Base-by-base conservation (phyloP, 345 rosid genomes). In the Stellera chamaejasme region DNA sequence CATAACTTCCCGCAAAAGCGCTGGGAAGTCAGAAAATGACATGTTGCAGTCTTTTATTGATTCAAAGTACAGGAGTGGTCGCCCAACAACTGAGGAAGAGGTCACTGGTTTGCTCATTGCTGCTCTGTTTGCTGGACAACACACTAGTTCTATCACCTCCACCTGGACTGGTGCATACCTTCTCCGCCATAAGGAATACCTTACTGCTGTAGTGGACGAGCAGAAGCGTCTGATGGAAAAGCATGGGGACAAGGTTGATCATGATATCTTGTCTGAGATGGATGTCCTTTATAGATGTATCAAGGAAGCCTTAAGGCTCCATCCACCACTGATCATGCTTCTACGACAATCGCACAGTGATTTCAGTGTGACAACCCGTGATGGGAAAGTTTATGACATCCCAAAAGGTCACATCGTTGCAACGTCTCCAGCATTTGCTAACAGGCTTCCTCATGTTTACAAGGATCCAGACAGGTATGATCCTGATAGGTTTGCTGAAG, bases 91-190 rank as follows among this genome's bases (percentile, higher is more conserved):
- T 0, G 96, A 93, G 26, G 44, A 81, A 11, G 99, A 93, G 79
- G 77, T 89, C 69, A 87, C 99, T 0, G 99, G 99, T 47, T 69
- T 93, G 70, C 96, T 93, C 58, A 93, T 93, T 48, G 99, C 99
- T 39, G 96, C 97, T 64, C 84, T 93, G 48, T 93, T 93, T 74
- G 97, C 96, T 13, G 97, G 99, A 48, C 99, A 93, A 80, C 99
- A 93, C 75, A 93, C 99, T 16, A 93, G 99, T 72, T 93, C 99
- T 50, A 93, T 93, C 75, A 89, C 99, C 58, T 93, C 97, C 58
- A 83, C 86, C 0, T 93, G 99, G 99, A 87, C 96, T 1, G 99
- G 99, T 26, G 91, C 99, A 61, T 89, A 92, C 64, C 86, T 89
- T 52, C 82, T 92, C 58, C 66, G 67, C 41, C 65, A 79, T 75